Base-by-base conservation (phyloP, 2,329 filamentous ascomycete species). In the Parafenestella ontariensis region DNA sequence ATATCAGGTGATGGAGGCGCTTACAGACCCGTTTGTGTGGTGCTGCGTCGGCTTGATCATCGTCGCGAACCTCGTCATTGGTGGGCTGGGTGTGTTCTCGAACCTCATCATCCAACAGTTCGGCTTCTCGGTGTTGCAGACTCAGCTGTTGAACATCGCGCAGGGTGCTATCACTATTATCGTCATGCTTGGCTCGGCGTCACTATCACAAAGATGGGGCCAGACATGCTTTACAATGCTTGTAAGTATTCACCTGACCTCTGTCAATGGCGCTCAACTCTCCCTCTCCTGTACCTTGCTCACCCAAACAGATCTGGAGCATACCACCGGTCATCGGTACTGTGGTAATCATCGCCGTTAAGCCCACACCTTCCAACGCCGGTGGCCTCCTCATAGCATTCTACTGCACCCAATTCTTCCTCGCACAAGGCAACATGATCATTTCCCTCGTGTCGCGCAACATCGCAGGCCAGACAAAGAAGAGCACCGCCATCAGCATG, bases 1-100 rank as follows among this genome's bases (percentile, higher is more conserved):
- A 17, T 58, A 66, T 31, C 65, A 72, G 54, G 46, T 65, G 29
- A 41, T 54, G 5, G 66, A 70, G 39, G 59, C 66, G 9, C 20
- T 69, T 18, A 42, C 40, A 23, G 69, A 72, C 36, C 50, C 66
- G 17, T 55, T 62, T 13, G 59, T 65, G 8, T 73, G 65, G 59
- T 54, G 47, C 28, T 66, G 43, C 34, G 36, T 69, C 17, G 10
- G 71, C 11, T 23, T 74, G 2, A 65, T 69, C 43, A 61, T 66
- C 1, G 62, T 64, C 1, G 58, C 60, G 0, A 70, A 65, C 1
- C 58, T 73, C 5, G 57, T 73, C 26, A 69, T 72, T 18, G 75
- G 76, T 33, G 76, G 76, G 3, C 52, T 76, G 3, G 73, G 71
- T 0, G 71, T 70, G 1, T 78, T 77, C 54, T 71, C 68, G 10